These are phyloP conservation scores for Trypanosoma brucei DNA, from an alignment of 208 protist genomes.

Conservation along the genomic window DNA sequence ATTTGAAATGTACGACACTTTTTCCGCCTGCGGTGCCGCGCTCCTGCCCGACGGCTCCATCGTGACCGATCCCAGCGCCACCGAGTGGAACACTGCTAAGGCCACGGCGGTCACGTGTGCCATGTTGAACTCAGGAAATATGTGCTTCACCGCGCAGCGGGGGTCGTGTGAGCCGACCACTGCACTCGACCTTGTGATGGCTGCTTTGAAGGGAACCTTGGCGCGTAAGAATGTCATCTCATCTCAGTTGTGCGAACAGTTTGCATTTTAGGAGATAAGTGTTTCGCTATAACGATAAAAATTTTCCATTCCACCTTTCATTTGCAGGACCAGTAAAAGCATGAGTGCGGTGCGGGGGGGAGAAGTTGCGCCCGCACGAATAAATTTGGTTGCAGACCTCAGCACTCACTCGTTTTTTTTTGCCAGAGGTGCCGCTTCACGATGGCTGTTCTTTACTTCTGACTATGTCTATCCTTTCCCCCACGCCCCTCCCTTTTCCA, in stretches of 20 bases:
- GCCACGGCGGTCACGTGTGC: constrained; percentile 46
- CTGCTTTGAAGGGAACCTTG: constrained; percentile 40
- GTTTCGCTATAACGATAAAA: too few relatives aligned
- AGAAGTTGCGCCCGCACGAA: too few relatives aligned
- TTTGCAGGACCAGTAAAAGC: too few relatives aligned
- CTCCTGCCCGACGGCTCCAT: constrained; percentile 53
- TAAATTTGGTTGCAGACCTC: too few relatives aligned
- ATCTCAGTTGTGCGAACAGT: constrained; percentile 34
- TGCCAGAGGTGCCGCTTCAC: too few relatives aligned
- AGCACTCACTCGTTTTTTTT: too few relatives aligned
- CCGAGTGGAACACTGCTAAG: constrained; percentile 35
- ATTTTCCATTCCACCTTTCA: not conserved
- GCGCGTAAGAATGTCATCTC: constrained; percentile 39
- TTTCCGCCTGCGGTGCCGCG: constrained; percentile 64
- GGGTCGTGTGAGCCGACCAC: constrained; percentile 62
- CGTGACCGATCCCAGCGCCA: constrained; percentile 41
- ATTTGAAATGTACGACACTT: constrained; percentile 64
- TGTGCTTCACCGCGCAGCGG: constrained; percentile 54
- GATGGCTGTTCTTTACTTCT: too few relatives aligned
- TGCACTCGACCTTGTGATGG: constrained; percentile 39
- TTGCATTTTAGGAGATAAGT: not conserved
- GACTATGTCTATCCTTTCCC: too few relatives aligned
- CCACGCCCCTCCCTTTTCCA: not conserved
- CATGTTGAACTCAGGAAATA: constrained; percentile 36
- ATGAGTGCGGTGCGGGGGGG: too few relatives aligned